phyloP scores from a whole-genome alignment of 2,329 filamentous ascomycete species.

The Fusarium cicatricum region DNA sequence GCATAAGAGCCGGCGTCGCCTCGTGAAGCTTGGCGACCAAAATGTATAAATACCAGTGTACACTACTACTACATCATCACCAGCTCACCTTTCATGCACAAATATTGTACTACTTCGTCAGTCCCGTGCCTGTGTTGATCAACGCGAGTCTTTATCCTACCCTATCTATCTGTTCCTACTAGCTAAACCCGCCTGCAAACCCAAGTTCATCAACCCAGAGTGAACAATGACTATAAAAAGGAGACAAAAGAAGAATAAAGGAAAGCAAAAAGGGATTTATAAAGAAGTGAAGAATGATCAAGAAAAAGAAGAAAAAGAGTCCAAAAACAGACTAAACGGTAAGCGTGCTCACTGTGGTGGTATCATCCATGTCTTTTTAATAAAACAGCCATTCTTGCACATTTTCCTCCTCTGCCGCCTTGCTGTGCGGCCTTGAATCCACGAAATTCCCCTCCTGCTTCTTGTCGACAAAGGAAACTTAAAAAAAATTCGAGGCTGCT shows the following conservation, averaged over 20 bases:
- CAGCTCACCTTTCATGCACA: constrained; percentile 22
- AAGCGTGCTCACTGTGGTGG: constrained; percentile 52
- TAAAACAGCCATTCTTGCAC: constrained; percentile 43
- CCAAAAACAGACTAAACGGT: constrained; percentile 43
- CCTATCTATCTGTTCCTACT: constrained; percentile 39
- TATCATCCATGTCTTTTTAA: constrained; percentile 52
- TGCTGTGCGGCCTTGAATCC: constrained; percentile 4
- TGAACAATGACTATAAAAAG: constrained; percentile 31
- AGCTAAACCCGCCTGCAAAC: constrained; percentile 27
- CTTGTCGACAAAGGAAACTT: constrained; percentile 34
- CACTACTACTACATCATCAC: constrained; percentile 26
- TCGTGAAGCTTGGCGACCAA: not conserved
- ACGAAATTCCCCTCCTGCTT: constrained; percentile 13
- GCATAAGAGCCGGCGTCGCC: too few relatives aligned
- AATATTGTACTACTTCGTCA: constrained; percentile 11
- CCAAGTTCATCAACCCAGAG: constrained; percentile 24
- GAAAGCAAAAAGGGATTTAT: constrained; percentile 18
- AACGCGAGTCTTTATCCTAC: constrained; percentile 39
- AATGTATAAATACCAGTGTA: constrained; percentile 34
- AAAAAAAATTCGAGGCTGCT: constrained; percentile 32
- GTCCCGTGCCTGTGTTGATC: constrained; percentile 11
- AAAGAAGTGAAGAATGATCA: constrained; percentile 28
- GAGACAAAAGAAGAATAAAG: constrained; percentile 19
- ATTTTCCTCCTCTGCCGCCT: constrained; percentile 19
- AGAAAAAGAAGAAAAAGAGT: constrained; percentile 19